Evolutionary conservation across 176 grass and related monocot genomes (phyloP).

Genomic region (Bothriochloa decipiens): DNA sequence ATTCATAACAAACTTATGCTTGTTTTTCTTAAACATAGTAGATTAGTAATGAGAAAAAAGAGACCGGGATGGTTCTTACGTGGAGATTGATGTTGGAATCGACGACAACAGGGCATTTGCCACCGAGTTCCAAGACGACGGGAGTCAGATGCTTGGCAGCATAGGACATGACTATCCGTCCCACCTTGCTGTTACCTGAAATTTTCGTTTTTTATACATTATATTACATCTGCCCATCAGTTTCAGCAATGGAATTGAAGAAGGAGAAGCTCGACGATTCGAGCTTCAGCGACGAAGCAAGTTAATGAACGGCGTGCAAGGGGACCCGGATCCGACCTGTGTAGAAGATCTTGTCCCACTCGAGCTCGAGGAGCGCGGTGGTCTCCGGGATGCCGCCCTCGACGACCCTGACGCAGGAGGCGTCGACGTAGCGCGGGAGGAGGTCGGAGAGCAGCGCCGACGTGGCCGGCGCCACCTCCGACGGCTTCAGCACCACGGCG

Average conservation of each 20-base stretch:
- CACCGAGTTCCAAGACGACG: constrained; percentile 75
- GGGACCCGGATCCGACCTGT: constrained; percentile 51
- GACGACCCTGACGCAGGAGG: constrained; percentile 67
- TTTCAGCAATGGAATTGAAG: background rate
- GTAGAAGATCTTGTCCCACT: constrained; percentile 93
- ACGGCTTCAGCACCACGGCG: constrained; percentile 80
- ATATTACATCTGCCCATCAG: too few species aligned
- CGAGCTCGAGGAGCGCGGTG: constrained; percentile 69
- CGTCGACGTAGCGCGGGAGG: constrained; percentile 69
- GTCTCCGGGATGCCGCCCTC: constrained; percentile 72
- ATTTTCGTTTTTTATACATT: too few species aligned
- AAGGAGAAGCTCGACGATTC: background rate
- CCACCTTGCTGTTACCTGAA: too few species aligned
- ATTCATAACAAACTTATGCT: too few species aligned
- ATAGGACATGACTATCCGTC: constrained; percentile 57
- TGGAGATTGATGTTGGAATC: constrained; percentile 63
- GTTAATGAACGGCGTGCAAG: too few species aligned
- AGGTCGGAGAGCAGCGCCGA: constrained; percentile 69
- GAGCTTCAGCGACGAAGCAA: too few species aligned
- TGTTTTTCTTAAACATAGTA: too few species aligned
- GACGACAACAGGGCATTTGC: constrained; percentile 74
- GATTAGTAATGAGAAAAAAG: too few species aligned
- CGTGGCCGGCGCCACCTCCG: constrained; percentile 71
- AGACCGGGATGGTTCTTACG: constrained; percentile 34
- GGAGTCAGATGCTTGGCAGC: constrained; percentile 81